A percentile compares a stretch with the other conserved stretches of the same genome.
These are phyloP conservation scores for Pythium phragmitis DNA, from an alignment of 352 stramenopile species.

Conservation along the genomic window DNA sequence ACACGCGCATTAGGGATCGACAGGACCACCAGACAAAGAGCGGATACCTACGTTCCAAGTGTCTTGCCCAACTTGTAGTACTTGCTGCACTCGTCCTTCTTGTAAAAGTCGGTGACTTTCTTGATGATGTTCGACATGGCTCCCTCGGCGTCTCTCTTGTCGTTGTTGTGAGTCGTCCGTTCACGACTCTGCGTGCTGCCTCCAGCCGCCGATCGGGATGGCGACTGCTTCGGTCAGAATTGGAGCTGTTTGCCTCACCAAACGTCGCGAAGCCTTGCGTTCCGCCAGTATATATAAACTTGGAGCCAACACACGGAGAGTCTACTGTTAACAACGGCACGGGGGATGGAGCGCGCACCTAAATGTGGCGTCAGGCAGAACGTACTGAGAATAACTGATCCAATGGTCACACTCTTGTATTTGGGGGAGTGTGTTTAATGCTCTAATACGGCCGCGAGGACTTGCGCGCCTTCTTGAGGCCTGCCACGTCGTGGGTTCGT, in stretches of 20 bases:
- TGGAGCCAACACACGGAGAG: too few species aligned
- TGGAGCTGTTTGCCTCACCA: background rate
- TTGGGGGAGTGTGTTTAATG: background rate
- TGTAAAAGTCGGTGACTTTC: constrained; percentile 87
- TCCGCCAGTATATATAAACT: background rate
- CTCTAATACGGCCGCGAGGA: constrained; percentile 66
- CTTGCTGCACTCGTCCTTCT: constrained; percentile 86
- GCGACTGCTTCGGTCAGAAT: background rate
- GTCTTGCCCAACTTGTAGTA: constrained; percentile 90
- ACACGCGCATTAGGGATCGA: background rate
- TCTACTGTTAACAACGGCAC: too few species aligned
- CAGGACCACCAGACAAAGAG: background rate
- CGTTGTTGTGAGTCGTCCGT: background rate
- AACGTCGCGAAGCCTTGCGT: background rate
- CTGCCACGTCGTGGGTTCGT: constrained; percentile 39
- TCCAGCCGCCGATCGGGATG: background rate
- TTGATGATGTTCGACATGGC: constrained; percentile 80
- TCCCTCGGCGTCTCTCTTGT: background rate
- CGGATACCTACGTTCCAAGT: constrained; percentile 68
- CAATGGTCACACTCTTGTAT: background rate
- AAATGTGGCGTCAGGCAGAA: too few species aligned
- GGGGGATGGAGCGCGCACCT: too few species aligned
- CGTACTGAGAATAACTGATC: background rate
- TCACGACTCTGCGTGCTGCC: background rate
- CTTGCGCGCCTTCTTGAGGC: constrained; percentile 74